These are phyloP conservation scores for Botryotinia calthae DNA, from an alignment of 2,329 filamentous ascomycete genomes.

Conservation along the genomic window DNA sequence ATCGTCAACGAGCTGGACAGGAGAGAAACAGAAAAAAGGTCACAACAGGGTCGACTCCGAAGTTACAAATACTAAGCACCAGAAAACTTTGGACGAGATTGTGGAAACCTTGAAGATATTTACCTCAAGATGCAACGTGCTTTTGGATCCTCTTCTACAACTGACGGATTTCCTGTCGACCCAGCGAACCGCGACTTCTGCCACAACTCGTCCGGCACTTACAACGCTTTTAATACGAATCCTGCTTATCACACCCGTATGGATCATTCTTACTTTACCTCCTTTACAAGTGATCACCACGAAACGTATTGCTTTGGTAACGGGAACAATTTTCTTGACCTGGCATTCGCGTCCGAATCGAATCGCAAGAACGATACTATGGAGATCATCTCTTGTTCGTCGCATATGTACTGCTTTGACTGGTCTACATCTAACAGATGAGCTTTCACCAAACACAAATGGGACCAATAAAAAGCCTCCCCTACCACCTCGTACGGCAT, in stretches of 20 bases:
- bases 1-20: slow-evolving; percentile 77
- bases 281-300: slow-evolving; percentile 84
- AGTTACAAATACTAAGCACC: slow-evolving; percentile 66
- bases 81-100: slow-evolving; percentile 96
- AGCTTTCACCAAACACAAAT: slow-evolving; percentile 35
- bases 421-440: slow-evolving; percentile 69
- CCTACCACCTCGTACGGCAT: slow-evolving; percentile 35
- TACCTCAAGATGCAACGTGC: slow-evolving; percentile 85
- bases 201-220: slow-evolving; percentile 84
- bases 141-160: slow-evolving; percentile 83
- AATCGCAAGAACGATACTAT: slow-evolving; percentile 82
- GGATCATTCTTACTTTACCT: slow-evolving; percentile 78
- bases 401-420: slow-evolving; percentile 70
- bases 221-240: slow-evolving; percentile 89
- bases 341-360: slow-evolving; percentile 89
- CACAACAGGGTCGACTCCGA: slow-evolving; percentile 53
- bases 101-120: slow-evolving; percentile 90
- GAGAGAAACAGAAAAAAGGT: slow-evolving; percentile 53
- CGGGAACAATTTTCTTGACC: slow-evolving; percentile 83
- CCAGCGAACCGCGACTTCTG: slow-evolving; percentile 83
- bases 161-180: slow-evolving; percentile 93
- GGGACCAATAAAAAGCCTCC: slow-evolving; percentile 35
- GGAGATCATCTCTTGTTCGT: slow-evolving; percentile 78
- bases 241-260: slow-evolving; percentile 81
- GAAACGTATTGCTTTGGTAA: slow-evolving; percentile 74